These are phyloP conservation scores for Megacollybia platyphylla DNA, from an alignment of 1,284 basidiomycete genomes.

Conservation along the genomic window DNA sequence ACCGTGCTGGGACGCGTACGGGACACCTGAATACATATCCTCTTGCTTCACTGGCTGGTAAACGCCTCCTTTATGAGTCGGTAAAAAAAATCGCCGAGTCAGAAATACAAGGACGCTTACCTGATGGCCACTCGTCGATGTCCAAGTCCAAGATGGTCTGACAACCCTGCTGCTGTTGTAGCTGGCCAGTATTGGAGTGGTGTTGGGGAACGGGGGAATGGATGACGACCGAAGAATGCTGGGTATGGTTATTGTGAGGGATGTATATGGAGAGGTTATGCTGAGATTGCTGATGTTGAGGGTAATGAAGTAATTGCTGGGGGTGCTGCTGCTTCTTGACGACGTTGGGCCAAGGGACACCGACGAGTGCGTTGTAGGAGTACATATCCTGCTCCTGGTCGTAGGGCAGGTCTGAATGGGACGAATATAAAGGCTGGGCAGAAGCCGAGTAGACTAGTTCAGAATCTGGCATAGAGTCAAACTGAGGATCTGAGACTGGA, in stretches of 20 bases:
- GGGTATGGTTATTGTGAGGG: slow-evolving; percentile 7
- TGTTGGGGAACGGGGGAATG: slow-evolving; percentile 11
- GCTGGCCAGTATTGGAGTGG: slow-evolving; percentile 6
- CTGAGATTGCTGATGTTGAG: slow-evolving; percentile 8
- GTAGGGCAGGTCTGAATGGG: not conserved
- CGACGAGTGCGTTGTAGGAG: not conserved
- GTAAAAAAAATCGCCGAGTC: not conserved
- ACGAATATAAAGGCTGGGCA: not conserved
- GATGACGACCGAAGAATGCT: slow-evolving; percentile 10
- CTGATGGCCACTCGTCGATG: not conserved
- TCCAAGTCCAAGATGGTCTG: not conserved
- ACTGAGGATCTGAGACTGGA: slow-evolving; percentile 11
- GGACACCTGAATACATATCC: not conserved
- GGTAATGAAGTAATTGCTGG: slow-evolving; percentile 8
- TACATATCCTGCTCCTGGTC: not conserved
- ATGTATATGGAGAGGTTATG: slow-evolving; percentile 10
- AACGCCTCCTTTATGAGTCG: not conserved
- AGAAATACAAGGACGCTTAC: not conserved
- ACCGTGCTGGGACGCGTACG: not conserved
- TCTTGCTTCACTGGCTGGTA: not conserved
- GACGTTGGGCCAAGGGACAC: not conserved
- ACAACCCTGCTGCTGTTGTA: not conserved
- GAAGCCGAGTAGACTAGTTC: not conserved
- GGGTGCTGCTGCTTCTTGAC: slow-evolving; percentile 4
- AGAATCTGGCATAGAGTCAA: slow-evolving; percentile 10